Evolutionary conservation across 1,284 basidiomycete species (phyloP).

Genomic region (Jaminaea rosea): DNA sequence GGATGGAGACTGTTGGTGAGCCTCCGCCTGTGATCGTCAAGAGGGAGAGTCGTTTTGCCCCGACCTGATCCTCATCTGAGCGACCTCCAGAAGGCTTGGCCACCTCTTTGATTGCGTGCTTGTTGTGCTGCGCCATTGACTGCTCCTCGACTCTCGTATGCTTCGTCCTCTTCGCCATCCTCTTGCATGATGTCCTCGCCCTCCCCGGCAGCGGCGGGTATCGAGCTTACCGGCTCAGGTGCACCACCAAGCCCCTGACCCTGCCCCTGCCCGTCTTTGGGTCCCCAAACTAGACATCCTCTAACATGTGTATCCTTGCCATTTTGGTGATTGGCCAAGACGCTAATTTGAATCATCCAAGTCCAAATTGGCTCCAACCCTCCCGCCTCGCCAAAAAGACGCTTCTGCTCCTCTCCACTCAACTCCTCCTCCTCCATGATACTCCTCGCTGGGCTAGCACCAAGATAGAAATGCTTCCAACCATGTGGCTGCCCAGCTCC

Average conservation of each 20-base stretch:
- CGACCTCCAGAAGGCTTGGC: neutral
- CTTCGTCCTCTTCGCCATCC: neutral
- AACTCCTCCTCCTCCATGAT: neutral
- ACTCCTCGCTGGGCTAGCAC: slow-evolving; percentile 11
- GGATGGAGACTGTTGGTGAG: no score
- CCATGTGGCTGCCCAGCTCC: slow-evolving; percentile 79
- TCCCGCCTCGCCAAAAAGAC: no score
- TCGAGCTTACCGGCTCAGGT: no score
- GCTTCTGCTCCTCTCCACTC: no score
- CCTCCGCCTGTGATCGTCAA: no score
- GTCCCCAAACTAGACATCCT: slow-evolving; percentile 75
- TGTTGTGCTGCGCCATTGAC: neutral
- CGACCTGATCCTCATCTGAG: no score
- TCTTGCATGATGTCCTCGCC: neutral
- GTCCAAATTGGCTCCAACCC: slow-evolving; percentile 61
- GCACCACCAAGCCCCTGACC: no score
- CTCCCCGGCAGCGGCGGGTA: neutral
- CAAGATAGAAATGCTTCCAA: slow-evolving; percentile 85
- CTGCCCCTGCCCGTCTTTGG: slow-evolving; percentile 45
- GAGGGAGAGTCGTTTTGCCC: no score
- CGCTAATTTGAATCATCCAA: slow-evolving; percentile 80
- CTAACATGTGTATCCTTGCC: slow-evolving; percentile 98
- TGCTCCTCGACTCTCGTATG: neutral
- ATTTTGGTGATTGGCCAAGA: slow-evolving; percentile 90
- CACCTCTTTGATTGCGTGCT: neutral